Evolutionary conservation across 352 stramenopile genomes (phyloP), one percentile per base, ranked within the genome.

Genomic region (Phytophthora pisi): DNA sequence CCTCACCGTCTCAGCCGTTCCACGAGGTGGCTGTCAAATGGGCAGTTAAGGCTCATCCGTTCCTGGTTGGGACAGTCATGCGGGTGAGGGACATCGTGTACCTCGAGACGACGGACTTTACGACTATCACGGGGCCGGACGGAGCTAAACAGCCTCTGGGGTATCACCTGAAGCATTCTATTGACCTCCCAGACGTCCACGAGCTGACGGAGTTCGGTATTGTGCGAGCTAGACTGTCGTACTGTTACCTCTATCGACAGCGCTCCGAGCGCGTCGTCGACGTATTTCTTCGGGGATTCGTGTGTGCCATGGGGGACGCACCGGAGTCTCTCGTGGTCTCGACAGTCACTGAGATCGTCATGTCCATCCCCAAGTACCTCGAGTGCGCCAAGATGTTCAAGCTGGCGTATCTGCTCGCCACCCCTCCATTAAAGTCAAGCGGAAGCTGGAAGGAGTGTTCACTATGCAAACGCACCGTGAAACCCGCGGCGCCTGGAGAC

Each of bases 131-230:
- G 13, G 62, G 64, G 0, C 51, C 57, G 4, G 77, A 75, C 11
- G 77, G 77, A 47, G 72, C 75, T 20, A 65, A 70, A 34, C 59
- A 69, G 45, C 54, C 47, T 24, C 60, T 91, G 5, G 80, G 82
- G 5, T 91, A 78, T 62, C 82, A 89, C 26, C 66, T 91, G 16
- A 77, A 86, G 38, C 82, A 88, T 66, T 88, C 74, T n/a, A 66
- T 90, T 10, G 61, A 78, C 24, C 82, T 90, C 46, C 64, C 64
- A 2, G 64, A 82, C 23, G 72, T 75, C 18, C 66, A 65, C 4
- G 36, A 74, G 24, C 59, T 85, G 5, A 65, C 61, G 0, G 68
- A 74, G 6, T 68, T 65, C 62, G 61, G 74, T 43, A 72, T 74
- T 43, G 63, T 82, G 30, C 79, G 82, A 7, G 79, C 72, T 15